Evolutionary conservation across 2,329 filamentous ascomycete genomes (phyloP).

Genomic region (Botryosphaeria dothidea): DNA sequence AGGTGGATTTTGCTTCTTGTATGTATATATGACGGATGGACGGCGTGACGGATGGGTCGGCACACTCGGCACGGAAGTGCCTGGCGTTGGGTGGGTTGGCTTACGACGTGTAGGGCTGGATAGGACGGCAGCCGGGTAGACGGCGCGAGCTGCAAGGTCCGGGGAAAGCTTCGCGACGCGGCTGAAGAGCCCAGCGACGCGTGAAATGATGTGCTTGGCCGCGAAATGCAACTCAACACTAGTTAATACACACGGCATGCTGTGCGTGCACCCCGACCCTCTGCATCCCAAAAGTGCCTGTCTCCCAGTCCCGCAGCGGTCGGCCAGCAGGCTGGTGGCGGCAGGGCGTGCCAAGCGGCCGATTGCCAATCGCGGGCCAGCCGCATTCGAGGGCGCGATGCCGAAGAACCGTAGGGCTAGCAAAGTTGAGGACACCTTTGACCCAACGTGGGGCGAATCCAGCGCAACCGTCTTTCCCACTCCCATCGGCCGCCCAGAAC

Average conservation of each 20-base stretch:
- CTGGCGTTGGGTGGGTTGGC: not conserved
- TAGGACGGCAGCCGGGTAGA: not conserved
- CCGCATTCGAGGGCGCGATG: slow-evolving; percentile 5
- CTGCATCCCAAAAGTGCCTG: not conserved
- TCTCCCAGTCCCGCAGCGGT: not conserved
- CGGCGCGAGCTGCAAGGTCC: slow-evolving; percentile 8
- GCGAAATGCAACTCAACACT: not conserved
- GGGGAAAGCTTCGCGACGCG: slow-evolving; percentile 2
- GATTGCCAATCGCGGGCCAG: slow-evolving; percentile 10
- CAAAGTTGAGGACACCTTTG: slow-evolving; percentile 19
- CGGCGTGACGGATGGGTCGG: slow-evolving; percentile 10
- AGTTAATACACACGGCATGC: not conserved
- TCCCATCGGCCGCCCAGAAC: not conserved
- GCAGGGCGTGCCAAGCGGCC: slow-evolving; percentile 2
- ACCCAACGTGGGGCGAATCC: slow-evolving; percentile 16
- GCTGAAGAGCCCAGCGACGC: slow-evolving; percentile 1
- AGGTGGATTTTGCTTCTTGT: not conserved
- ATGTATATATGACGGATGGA: slow-evolving; percentile 7
- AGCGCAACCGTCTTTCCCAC: not conserved
- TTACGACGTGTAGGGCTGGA: not conserved
- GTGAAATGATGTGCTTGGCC: slow-evolving; percentile 6
- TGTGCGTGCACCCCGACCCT: not conserved
- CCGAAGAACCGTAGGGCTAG: slow-evolving; percentile 18
- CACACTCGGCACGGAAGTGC: slow-evolving; percentile 7
- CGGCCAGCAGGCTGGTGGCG: not conserved